Evolutionary conservation across 768 basidiomycete genomes (phyloP).

Genomic region (Suillus paluster): DNA sequence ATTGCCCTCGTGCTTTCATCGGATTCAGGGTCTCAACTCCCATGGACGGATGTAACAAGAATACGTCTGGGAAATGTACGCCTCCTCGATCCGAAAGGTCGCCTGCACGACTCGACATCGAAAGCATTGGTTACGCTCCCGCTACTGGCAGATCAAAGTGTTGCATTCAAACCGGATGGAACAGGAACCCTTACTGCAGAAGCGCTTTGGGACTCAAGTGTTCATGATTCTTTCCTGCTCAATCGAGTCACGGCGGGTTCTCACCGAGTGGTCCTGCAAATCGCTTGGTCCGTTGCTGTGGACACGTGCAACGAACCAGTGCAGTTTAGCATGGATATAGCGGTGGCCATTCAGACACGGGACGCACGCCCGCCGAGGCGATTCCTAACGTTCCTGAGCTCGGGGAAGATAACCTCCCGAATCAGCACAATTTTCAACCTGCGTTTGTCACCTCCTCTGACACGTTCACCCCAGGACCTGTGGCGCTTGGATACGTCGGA

Average conservation of each 20-base stretch:
- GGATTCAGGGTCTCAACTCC: constrained; percentile 87
- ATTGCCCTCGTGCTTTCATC: constrained; percentile 78
- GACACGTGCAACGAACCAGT: constrained; percentile 85
- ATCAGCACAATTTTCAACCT: constrained; percentile 86
- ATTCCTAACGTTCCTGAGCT: constrained; percentile 75
- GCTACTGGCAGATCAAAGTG: constrained; percentile 67
- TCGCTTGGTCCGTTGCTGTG: constrained; percentile 80
- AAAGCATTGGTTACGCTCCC: constrained; percentile 74
- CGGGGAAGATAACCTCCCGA: constrained; percentile 76
- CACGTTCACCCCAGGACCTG: constrained; percentile 84
- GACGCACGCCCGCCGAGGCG: constrained; percentile 85
- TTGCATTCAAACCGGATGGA: constrained; percentile 86
- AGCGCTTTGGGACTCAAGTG: constrained; percentile 91
- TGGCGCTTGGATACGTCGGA: constrained; percentile 96
- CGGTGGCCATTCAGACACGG: constrained; percentile 80
- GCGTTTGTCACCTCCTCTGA: constrained; percentile 79
- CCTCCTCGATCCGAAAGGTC: constrained; percentile 81
- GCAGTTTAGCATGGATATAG: constrained; percentile 87
- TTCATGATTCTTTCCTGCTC: constrained; percentile 84
- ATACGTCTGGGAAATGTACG: constrained; percentile 85
- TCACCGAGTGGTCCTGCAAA: constrained; percentile 79
- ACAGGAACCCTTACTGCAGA: constrained; percentile 70
- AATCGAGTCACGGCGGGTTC: constrained; percentile 82
- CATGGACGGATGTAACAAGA: constrained; percentile 81
- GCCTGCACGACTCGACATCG: constrained; percentile 77